A percentile compares a stretch with the other conserved stretches of the same genome.
phyloP scores from a whole-genome alignment of 176 grass and related monocot genomes.

The Rhynchospora breviuscula region DNA sequence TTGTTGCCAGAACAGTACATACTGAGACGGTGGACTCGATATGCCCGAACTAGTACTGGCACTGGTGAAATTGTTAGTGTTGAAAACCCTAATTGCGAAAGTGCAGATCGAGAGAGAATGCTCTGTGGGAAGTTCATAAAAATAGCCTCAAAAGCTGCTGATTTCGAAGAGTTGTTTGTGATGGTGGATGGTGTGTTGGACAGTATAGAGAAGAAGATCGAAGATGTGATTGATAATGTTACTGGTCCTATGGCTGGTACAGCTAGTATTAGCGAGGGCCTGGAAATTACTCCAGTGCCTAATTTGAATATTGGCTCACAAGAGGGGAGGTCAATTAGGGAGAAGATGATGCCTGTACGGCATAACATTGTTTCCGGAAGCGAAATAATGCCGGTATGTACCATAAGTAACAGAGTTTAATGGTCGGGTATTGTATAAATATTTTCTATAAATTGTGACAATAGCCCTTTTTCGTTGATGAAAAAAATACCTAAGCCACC shows the following conservation, averaged over 20 bases:
- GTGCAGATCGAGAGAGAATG: not conserved
- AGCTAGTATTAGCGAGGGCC: not conserved
- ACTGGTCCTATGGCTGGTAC: not conserved
- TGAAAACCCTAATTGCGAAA: not conserved
- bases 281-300: conserved; percentile 16
- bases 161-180: conserved; percentile 18
- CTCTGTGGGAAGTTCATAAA: conserved; percentile 20
- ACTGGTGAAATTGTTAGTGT: not conserved
- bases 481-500: not conserved
- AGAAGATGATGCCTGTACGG: conserved; percentile 3
- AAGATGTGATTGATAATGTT: conserved; percentile 12
- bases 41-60: conserved; percentile 1
- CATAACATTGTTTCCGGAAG: conserved; percentile 11
- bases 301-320: conserved; percentile 27
- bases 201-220: conserved; percentile 5
- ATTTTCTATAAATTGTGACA: conserved; percentile 6
- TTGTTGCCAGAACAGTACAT: conserved; percentile 23
- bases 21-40: conserved; percentile 24
- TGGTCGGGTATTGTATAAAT: not conserved
- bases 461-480: not conserved
- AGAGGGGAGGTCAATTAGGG: conserved; percentile 21
- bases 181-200: conserved; percentile 20
- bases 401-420: not conserved
- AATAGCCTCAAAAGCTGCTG: conserved; percentile 24
- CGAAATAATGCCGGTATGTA: conserved; percentile 14